phyloP scores from a whole-genome alignment of 257 asterid genomes.

The Solanum pimpinellifolium region DNA sequence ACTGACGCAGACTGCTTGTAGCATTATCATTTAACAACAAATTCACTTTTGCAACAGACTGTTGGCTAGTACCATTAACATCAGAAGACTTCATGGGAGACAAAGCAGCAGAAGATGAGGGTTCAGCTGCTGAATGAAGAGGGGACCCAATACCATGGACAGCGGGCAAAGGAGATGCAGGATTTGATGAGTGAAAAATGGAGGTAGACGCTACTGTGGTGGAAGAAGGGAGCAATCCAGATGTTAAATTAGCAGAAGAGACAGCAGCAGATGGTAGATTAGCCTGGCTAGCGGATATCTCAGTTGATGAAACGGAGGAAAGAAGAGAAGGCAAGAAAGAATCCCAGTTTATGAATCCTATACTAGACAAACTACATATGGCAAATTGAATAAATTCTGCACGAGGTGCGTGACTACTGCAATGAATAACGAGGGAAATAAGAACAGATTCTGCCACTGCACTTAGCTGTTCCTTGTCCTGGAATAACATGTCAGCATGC shows the following conservation, averaged over 20 bases:
- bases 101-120: slow-evolving; percentile 44
- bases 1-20: slow-evolving; percentile 68
- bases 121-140: slow-evolving; percentile 67
- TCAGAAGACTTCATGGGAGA: slow-evolving; percentile 74
- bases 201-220: slow-evolving; percentile 31
- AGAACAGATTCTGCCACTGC: slow-evolving; percentile 70
- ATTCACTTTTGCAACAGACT: slow-evolving; percentile 31
- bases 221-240: slow-evolving; percentile 55
- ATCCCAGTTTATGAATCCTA: slow-evolving; percentile 85
- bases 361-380: slow-evolving; percentile 56
- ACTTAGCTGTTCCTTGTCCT: slow-evolving; percentile 88
- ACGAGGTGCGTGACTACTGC: slow-evolving; percentile 85
- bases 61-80: slow-evolving; percentile 38
- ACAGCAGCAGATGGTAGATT: slow-evolving; percentile 41
- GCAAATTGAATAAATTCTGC: slow-evolving; percentile 93
- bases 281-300: slow-evolving; percentile 58
- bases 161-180: slow-evolving; percentile 80
- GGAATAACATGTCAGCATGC: slow-evolving; percentile 5
- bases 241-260: slow-evolving; percentile 49
- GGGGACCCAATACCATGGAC: slow-evolving; percentile 90
- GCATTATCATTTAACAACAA: slow-evolving; percentile 48
- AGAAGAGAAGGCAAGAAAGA: slow-evolving; percentile 84
- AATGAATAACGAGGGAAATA: slow-evolving; percentile 70
- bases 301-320: slow-evolving; percentile 75
- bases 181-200: slow-evolving; percentile 66